Conservation (phyloP, 192 early-diverging fungal genomes). For the Backusella tarrabulga region DNA sequence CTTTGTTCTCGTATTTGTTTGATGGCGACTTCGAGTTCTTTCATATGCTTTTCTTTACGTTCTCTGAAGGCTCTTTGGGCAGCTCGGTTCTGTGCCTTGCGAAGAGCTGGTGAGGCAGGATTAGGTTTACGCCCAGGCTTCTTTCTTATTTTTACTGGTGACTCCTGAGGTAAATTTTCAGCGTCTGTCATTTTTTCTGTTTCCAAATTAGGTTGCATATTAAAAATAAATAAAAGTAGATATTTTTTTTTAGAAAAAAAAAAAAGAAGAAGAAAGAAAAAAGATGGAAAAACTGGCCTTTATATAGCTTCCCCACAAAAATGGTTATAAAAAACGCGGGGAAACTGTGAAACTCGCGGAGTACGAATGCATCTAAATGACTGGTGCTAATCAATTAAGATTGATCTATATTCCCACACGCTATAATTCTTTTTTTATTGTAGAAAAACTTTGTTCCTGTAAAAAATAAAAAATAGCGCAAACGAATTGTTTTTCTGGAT, state of each 20-base stretch:
- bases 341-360: not conserved
- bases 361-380: not conserved
- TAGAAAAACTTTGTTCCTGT: not conserved
- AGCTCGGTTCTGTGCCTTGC: constrained; percentile 82
- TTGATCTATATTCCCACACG: not conserved
- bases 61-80: constrained; percentile 89
- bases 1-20: constrained; percentile 61
- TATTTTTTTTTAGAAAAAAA: not conserved
- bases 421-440: not conserved
- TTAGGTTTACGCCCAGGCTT: constrained; percentile 64
- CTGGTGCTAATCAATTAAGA: not conserved
- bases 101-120: constrained; percentile 57
- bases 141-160: constrained; percentile 37
- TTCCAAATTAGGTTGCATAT: not conserved
- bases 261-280: not conserved
- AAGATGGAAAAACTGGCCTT: not conserved
- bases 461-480: not conserved
- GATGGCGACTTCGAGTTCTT: constrained; percentile 71
- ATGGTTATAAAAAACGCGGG: not conserved
- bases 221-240: not conserved
- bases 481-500: not conserved
- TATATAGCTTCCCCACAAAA: not conserved
- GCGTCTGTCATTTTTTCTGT: not conserved
- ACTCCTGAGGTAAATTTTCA: not conserved
- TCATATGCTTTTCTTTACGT: constrained; percentile 77